Base-by-base conservation (phyloP, 192 early-diverging fungal genomes). In the Backusella macrospora region DNA sequence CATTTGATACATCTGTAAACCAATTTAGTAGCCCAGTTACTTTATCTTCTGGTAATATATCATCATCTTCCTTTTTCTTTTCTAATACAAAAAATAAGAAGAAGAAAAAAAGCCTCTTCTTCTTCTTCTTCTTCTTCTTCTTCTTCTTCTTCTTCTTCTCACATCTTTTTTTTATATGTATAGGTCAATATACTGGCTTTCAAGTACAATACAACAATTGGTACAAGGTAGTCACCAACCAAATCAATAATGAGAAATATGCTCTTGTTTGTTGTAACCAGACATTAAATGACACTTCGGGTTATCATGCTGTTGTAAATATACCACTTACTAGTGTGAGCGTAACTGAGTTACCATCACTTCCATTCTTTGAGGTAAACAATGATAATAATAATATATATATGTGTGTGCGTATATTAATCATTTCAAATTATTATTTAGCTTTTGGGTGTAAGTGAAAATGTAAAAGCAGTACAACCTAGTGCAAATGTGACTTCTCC, bases 201-300 rank as follows among this genome's bases (percentile, higher is more conserved):
- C 49, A 1, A 1, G 73, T 78, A 23, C 18, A 34, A 10, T 82
- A 80, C 39, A 47, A 38, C 9, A 65, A 55, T 38, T 67, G 63
- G 29, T 76, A 79, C 21, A 81, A 80, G 16, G 37, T 81, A 23
- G 68, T 85, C 14, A 78, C 74, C 21, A 80, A 78, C 40, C n/a
- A 40, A 43, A 73, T 65, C 9, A 74, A 34, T 4, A 67, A 47
- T 14, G 80, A 86, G 44, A 75, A 26, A 23, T 84, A 81, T 18
- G 70, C 70, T 2, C 49, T 71, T 42, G 70, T 71, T 7, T 71
- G 70, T 23, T 71, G 70, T 44, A 43, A 62, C 21, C 48, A 39
- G 21, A 26, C 34, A 6, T 15, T 62, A 23, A 39, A 37, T 59
- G 52, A 37, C 26, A 21, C 38, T 0, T 43, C 48, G 15, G 70